phyloP scores from a whole-genome alignment of 2,329 filamentous ascomycete species.

The Pseudocercospora vitis region DNA sequence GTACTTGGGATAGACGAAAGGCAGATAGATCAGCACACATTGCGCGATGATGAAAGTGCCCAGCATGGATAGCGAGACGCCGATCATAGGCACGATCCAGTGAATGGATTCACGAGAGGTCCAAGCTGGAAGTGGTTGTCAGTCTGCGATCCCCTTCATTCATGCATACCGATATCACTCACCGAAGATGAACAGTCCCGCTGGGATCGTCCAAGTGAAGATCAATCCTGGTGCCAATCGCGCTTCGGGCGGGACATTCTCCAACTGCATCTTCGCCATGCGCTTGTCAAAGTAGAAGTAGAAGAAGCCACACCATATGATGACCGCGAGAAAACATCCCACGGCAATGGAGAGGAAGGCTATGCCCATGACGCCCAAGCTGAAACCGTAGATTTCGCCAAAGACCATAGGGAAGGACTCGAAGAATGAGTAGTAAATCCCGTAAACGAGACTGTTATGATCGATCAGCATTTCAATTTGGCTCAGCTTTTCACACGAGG shows the following conservation, averaged over 20 bases:
- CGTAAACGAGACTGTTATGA: conserved; percentile 58
- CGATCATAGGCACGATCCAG: conserved; percentile 44
- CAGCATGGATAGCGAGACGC: conserved; percentile 43
- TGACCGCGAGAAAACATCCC: neutral
- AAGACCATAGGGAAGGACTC: conserved; percentile 67
- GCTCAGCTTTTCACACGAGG: neutral
- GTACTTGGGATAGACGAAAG: conserved; percentile 42
- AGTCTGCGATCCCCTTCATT: neutral
- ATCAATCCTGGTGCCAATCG: conserved; percentile 9
- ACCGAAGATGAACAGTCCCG: conserved; percentile 13
- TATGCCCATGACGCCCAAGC: conserved; percentile 37
- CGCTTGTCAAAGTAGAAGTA: conserved; percentile 9
- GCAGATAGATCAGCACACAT: conserved; percentile 44
- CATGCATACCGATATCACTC: no score
- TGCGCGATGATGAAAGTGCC: conserved; percentile 46
- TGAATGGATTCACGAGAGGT: conserved; percentile 29
- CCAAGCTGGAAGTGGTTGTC: conserved; percentile 1
- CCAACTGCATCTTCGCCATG: neutral
- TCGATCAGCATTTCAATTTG: neutral
- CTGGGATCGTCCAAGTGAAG: conserved; percentile 14
- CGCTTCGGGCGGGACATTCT: conserved; percentile 7
- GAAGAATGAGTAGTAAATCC: conserved; percentile 62
- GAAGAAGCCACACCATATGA: conserved; percentile 6
- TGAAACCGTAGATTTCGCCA: conserved; percentile 60
- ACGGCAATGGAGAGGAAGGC: conserved; percentile 9